These are phyloP conservation scores for Talaromyces rugulosus DNA, from an alignment of 2,329 filamentous ascomycete species.

Conservation along the genomic window DNA sequence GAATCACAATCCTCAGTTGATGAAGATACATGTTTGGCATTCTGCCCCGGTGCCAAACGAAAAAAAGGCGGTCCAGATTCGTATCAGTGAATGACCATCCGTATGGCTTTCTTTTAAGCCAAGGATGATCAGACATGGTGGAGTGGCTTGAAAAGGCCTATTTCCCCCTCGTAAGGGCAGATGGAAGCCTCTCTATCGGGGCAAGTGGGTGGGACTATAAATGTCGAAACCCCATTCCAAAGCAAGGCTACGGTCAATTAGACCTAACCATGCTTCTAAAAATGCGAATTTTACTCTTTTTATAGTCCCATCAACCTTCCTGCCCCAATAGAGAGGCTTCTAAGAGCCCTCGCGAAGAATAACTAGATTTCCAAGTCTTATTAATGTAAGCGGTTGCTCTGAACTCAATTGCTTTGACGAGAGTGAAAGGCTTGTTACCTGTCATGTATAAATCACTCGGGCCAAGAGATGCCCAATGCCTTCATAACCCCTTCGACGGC, in stretches of 20 bases:
- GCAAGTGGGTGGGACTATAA: neutral
- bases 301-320: neutral
- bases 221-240: neutral
- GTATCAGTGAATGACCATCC: neutral
- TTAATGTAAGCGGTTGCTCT: neutral
- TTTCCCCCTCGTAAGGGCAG: neutral
- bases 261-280: neutral
- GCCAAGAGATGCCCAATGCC: neutral
- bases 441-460: neutral
- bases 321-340: neutral
- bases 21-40: neutral
- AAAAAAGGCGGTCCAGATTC: neutral
- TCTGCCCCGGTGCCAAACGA: neutral
- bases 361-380: neutral
- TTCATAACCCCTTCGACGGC: neutral
- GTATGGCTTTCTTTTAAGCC: neutral
- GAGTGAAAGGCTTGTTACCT: neutral
- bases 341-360: neutral
- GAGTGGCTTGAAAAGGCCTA: neutral
- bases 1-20: neutral
- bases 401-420: neutral
- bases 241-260: neutral
- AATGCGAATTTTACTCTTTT: neutral
- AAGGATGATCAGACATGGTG: neutral
- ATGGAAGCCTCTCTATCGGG: neutral